These are phyloP conservation scores for Helichrysum umbraculigerum DNA, from an alignment of 129 eudicot species.

Conservation along the genomic window DNA sequence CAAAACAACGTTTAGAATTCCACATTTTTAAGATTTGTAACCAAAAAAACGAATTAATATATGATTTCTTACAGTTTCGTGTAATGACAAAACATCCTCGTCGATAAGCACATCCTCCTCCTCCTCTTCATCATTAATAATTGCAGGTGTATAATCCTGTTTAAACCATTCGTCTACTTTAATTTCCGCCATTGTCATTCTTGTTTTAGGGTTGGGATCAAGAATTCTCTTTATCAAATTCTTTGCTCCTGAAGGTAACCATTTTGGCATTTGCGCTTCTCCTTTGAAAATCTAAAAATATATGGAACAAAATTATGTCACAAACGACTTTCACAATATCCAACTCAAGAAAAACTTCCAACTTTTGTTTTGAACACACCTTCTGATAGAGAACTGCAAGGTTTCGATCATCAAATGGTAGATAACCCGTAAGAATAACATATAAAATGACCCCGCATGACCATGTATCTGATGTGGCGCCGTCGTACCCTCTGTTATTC, in stretches of 20 bases:
- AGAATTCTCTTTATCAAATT: constrained; percentile 76
- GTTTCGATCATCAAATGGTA: constrained; percentile 95
- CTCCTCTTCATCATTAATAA: constrained; percentile 66
- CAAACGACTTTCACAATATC: constrained; percentile 3
- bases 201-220: constrained; percentile 76
- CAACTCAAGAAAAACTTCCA: constrained; percentile 9
- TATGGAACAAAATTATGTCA: constrained; percentile 15
- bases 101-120: constrained; percentile 56
- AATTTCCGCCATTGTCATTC: constrained; percentile 69
- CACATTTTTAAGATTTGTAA: constrained; percentile 4
- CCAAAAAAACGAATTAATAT: neutral
- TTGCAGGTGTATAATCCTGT: constrained; percentile 64
- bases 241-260: constrained; percentile 82
- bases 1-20: constrained; percentile 16
- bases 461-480: constrained; percentile 92
- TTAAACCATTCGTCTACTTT: constrained; percentile 80
- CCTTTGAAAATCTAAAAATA: constrained; percentile 78
- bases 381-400: constrained; percentile 95
- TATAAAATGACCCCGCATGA: constrained; percentile 94
- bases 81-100: constrained; percentile 61
- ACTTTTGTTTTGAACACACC: constrained; percentile 37
- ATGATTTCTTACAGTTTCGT: constrained; percentile 45
- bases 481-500: constrained; percentile 80
- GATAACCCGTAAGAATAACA: constrained; percentile 86
- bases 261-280: constrained; percentile 80